Percentiles rank a stretch among this genome's conserved stretches.
phyloP scores from a whole-genome alignment of 1,139 yeast species.

The Candida glucosophila region DNA sequence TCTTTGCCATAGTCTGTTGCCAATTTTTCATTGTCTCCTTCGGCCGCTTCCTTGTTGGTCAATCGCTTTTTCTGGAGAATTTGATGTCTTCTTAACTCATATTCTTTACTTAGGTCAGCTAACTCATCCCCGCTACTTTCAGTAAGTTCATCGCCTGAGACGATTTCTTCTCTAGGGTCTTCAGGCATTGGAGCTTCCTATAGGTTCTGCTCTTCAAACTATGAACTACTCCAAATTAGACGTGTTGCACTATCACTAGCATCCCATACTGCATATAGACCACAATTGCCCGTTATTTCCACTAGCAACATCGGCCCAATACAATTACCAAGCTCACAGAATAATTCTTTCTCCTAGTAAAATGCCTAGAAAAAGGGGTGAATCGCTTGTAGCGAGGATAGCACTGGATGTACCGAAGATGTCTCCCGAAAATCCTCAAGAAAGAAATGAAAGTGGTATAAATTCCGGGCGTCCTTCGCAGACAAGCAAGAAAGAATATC shows the following conservation, averaged over 20 bases:
- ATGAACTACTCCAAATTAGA: not conserved
- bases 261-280: too few relatives aligned
- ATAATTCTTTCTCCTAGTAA: conserved; percentile 2
- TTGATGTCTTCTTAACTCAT: conserved; percentile 14
- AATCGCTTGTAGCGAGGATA: conserved; percentile 41
- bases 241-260: conserved; percentile 1
- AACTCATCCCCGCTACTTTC: conserved; percentile 22
- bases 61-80: conserved; percentile 10
- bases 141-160: conserved; percentile 17
- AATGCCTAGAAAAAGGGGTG: conserved; percentile 36
- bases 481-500: too few relatives aligned
- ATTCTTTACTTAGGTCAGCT: conserved; percentile 20
- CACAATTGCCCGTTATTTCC: too few relatives aligned
- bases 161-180: conserved; percentile 9
- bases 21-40: not conserved
- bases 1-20: not conserved
- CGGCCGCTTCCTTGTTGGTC: conserved; percentile 3
- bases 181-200: conserved; percentile 1
- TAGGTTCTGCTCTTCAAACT: too few relatives aligned
- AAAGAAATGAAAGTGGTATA: too few relatives aligned
- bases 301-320: too few relatives aligned
- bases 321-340: not conserved
- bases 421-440: not conserved
- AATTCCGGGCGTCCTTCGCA: too few relatives aligned
- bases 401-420: conserved; percentile 29